Evolutionary conservation across 441 rosid genomes (phyloP).

Genomic region (Pelargonium fulgidum): DNA sequence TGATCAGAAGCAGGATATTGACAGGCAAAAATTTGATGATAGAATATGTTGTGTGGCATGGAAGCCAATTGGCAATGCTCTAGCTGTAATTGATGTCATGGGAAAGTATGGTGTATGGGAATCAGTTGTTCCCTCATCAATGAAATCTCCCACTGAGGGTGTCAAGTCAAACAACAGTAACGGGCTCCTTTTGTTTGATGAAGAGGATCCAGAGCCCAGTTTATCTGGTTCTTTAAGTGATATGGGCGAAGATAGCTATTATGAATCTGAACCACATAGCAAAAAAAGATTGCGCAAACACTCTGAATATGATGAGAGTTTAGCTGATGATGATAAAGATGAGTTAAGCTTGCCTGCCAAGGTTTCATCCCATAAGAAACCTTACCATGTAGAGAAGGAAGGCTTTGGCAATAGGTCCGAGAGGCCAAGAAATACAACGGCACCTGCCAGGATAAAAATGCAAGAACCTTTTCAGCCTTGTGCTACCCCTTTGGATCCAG

Average conservation of each 20-base stretch:
- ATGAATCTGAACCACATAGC: conserved; percentile 51
- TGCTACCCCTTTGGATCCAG: conserved; percentile 61
- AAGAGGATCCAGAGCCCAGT: conserved; percentile 51
- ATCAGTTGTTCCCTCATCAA: conserved; percentile 77
- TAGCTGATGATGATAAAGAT: conserved; percentile 39
- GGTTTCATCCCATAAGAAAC: conserved; percentile 34
- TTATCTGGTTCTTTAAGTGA: conserved; percentile 61
- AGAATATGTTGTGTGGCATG: conserved; percentile 75
- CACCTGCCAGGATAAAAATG: conserved; percentile 50
- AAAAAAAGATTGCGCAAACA: conserved; percentile 64
- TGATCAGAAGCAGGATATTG: conserved; percentile 71
- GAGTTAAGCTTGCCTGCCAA: conserved; percentile 36
- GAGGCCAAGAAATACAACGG: conserved; percentile 23
- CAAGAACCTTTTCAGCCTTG: conserved; percentile 95
- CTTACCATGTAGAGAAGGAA: conserved; percentile 31
- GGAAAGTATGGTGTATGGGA: conserved; percentile 92
- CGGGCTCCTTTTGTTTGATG: conserved; percentile 63
- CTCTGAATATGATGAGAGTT: conserved; percentile 37
- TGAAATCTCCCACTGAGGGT: conserved; percentile 77
- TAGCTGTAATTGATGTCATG: conserved; percentile 70
- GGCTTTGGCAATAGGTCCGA: conserved; percentile 36
- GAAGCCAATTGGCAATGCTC: conserved; percentile 81
- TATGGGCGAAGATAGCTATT: conserved; percentile 46
- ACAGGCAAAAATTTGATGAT: conserved; percentile 70
- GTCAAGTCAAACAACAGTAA: conserved; percentile 54